phyloP scores from a whole-genome alignment of 192 early-diverging fungal genomes.

The Nowakowskiella sp. region DNA sequence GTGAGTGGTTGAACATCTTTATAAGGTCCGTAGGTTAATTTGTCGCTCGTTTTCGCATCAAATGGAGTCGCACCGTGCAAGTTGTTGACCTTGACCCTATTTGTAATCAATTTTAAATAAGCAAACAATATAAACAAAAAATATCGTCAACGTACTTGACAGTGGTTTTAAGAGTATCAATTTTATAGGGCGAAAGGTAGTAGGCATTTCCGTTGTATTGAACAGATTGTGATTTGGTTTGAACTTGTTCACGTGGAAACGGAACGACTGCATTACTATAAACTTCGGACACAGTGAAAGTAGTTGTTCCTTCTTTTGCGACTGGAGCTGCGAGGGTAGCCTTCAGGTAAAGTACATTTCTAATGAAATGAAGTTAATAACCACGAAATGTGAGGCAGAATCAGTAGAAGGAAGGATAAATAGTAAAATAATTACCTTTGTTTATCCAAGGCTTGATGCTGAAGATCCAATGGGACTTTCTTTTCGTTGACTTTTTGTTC shows the following conservation, averaged over 20 bases:
- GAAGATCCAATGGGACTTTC: too few relatives aligned
- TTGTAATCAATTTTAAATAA: conserved; percentile 2
- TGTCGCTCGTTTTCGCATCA: conserved; percentile 39
- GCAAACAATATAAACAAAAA: not conserved
- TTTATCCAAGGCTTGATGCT: too few relatives aligned
- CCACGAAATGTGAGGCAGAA: too few relatives aligned
- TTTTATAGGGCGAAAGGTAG: conserved; percentile 57
- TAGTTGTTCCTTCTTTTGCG: too few relatives aligned
- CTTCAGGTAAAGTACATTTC: too few relatives aligned
- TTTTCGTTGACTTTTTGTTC: too few relatives aligned
- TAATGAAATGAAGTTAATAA: too few relatives aligned
- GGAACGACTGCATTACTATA: conserved; percentile 8
- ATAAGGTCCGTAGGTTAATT: conserved; percentile 71
- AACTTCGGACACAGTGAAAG: too few relatives aligned
- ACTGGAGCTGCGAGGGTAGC: too few relatives aligned
- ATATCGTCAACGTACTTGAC: conserved; percentile 55
- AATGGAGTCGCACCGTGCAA: conserved; percentile 13
- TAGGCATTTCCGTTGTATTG: conserved; percentile 53
- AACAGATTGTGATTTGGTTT: conserved; percentile 61
- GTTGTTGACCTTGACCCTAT: conserved; percentile 31
- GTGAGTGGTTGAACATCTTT: conserved; percentile 30
- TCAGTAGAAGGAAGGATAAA: too few relatives aligned
- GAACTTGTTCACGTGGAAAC: conserved; percentile 38
- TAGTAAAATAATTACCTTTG: too few relatives aligned
- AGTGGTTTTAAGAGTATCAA: conserved; percentile 66